These are phyloP conservation scores for Nicotiana attenuata DNA, from an alignment of 257 asterid species.

Conservation along the genomic window DNA sequence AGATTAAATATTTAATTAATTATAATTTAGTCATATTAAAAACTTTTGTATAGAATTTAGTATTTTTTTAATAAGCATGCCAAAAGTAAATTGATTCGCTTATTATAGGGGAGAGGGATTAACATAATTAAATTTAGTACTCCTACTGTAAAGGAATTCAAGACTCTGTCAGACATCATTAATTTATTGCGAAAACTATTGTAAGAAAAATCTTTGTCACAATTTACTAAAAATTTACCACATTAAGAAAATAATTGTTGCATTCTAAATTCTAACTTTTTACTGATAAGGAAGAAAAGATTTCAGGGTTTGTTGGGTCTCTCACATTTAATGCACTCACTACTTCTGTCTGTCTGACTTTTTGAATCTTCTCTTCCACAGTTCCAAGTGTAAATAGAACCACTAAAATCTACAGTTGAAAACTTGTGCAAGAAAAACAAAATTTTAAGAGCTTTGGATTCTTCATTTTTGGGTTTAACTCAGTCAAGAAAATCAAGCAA, in stretches of 20 bases:
- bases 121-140: not conserved
- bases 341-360: conserved; percentile 31
- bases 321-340: conserved; percentile 32
- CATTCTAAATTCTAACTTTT: not conserved
- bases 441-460: conserved; percentile 46
- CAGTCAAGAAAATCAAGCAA: conserved; percentile 37
- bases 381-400: not conserved
- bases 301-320: conserved; percentile 34
- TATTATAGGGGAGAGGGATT: no score
- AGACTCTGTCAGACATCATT: not conserved
- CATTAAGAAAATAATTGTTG: not conserved
- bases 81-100: no score
- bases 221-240: not conserved
- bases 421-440: not conserved
- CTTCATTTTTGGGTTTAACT: conserved; percentile 22
- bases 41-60: no score
- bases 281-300: conserved; percentile 25
- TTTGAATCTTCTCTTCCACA: conserved; percentile 28
- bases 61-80: no score
- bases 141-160: not conserved
- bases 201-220: not conserved
- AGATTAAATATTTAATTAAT: no score
- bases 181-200: not conserved
- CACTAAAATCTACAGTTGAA: conserved; percentile 19
- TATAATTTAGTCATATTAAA: no score